Evolutionary conservation across 257 asterid species (phyloP), one percentile per base, ranked within the genome.

Genomic region (Buddleja alternifolia): DNA sequence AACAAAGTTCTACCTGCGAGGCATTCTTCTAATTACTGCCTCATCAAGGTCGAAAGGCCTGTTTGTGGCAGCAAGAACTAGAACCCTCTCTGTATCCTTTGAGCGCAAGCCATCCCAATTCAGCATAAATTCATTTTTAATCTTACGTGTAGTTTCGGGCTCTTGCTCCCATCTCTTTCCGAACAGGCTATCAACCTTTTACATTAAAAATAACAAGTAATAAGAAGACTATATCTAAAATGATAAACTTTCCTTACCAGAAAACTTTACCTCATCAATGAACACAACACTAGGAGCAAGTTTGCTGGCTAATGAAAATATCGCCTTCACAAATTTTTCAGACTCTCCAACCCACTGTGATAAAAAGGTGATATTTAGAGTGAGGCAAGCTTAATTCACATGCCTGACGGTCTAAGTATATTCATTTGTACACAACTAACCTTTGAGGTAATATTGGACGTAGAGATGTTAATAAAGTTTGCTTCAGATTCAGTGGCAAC

Each of bases 401-500:
- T 7, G 14, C 3, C 16, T 14, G 41, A 25, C 15, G 39, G 21
- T 25, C 5, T 55, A 47, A 21, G 66, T 50, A 37, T 20, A 37
- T 68, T 17, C 3, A 25, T 29, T 29, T 5, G 8, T 23, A 54
- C 2, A 23, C 10, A 17, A 29, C 58, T 29, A 24, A 78, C 80
- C 72, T 81, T 78, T 37, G 86, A 74, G 20, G 68, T 36, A 29
- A 75, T 75, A 41, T 70, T 64, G 48, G 77, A 72, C 76, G 36
- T 60, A 24, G 86, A 78, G 17, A 77, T 69, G 52, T 80, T 80
- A 25, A 73, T 64, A 60, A 78, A 74, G 17, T 73, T 78, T 17
- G 83, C 76, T 36, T 79, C 81, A 47, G 86, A 78, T 54, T 81
- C 86, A 7, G 80, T 74, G 11, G 86, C 83, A 8, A 81, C 75